These are phyloP conservation scores for Fusarium sp. DNA, from an alignment of 2,329 filamentous ascomycete genomes.

Conservation along the genomic window DNA sequence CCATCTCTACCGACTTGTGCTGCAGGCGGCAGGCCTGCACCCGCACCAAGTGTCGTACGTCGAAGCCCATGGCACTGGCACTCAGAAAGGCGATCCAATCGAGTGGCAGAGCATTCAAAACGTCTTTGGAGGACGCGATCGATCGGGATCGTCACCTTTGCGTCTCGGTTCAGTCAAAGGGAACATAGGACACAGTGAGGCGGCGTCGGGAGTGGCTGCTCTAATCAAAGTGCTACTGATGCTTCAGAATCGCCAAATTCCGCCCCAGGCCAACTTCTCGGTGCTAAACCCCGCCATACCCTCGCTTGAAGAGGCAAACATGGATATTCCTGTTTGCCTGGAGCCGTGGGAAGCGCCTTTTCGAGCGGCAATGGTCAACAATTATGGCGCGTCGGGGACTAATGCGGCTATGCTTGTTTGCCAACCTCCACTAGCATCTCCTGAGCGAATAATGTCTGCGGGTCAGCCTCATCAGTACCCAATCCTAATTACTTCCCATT, in stretches of 20 bases:
- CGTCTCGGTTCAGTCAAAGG: slow-evolving; percentile 46
- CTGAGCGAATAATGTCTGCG: background rate
- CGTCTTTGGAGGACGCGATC: slow-evolving; percentile 16
- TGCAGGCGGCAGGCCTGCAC: slow-evolving; percentile 17
- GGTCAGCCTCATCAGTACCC: background rate
- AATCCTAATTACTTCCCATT: background rate
- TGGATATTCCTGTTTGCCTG: background rate
- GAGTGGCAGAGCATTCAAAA: slow-evolving; percentile 46
- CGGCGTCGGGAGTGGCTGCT: slow-evolving; percentile 43
- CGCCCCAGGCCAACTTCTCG: slow-evolving; percentile 40
- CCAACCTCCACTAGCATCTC: background rate
- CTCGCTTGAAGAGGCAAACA: background rate
- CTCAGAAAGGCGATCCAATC: slow-evolving; percentile 57
- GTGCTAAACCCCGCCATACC: slow-evolving; percentile 44
- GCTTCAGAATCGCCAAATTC: slow-evolving; percentile 40
- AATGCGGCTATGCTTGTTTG: background rate
- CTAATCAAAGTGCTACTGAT: slow-evolving; percentile 48
- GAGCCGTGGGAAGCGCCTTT: background rate
- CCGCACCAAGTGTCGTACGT: slow-evolving; percentile 45
- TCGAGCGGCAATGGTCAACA: background rate
- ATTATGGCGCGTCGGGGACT: background rate
- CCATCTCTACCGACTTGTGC: background rate
- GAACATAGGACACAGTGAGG: slow-evolving; percentile 45
- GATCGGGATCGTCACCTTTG: background rate
- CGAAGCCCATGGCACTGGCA: slow-evolving; percentile 61